Evolutionary conservation across 2,329 filamentous ascomycete genomes (phyloP).

Genomic region (Chaetoscypha palmicola): DNA sequence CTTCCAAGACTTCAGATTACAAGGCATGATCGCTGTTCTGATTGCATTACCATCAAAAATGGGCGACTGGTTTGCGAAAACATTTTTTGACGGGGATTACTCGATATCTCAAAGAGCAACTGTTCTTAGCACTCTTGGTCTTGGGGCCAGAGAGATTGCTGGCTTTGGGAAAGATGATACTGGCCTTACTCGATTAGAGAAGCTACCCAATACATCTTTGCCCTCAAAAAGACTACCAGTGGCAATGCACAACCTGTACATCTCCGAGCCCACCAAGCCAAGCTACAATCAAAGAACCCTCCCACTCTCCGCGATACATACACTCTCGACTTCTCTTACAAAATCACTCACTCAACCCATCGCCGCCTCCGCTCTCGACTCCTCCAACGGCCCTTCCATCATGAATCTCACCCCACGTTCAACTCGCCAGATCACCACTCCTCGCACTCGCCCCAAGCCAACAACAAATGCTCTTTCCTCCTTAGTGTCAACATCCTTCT

Average conservation of each 20-base stretch:
- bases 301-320: constrained; percentile 45
- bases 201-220: constrained; percentile 44
- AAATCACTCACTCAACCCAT: constrained; percentile 72
- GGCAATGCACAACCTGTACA: constrained; percentile 66
- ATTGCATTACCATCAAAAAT: constrained; percentile 69
- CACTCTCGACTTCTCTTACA: constrained; percentile 60
- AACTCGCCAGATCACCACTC: constrained; percentile 62
- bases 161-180: constrained; percentile 51
- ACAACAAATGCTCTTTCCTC: constrained; percentile 73
- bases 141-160: constrained; percentile 77
- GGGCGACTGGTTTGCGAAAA: constrained; percentile 75
- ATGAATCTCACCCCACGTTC: constrained; percentile 3
- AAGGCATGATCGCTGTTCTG: constrained; percentile 76
- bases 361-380: constrained; percentile 73
- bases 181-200: constrained; percentile 28
- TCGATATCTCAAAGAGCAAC: constrained; percentile 78
- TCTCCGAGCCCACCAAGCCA: constrained; percentile 29
- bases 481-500: constrained; percentile 69
- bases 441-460: constrained; percentile 58
- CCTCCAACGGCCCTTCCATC: constrained; percentile 58
- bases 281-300: constrained; percentile 21
- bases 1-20: constrained; percentile 68
- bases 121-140: constrained; percentile 72
- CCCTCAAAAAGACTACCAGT: constrained; percentile 74
- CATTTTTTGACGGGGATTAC: constrained; percentile 88